Percentiles rank a stretch among this genome's conserved stretches.
phyloP scores from a whole-genome alignment of 257 asterid genomes.

The Solanum medicagineum region DNA sequence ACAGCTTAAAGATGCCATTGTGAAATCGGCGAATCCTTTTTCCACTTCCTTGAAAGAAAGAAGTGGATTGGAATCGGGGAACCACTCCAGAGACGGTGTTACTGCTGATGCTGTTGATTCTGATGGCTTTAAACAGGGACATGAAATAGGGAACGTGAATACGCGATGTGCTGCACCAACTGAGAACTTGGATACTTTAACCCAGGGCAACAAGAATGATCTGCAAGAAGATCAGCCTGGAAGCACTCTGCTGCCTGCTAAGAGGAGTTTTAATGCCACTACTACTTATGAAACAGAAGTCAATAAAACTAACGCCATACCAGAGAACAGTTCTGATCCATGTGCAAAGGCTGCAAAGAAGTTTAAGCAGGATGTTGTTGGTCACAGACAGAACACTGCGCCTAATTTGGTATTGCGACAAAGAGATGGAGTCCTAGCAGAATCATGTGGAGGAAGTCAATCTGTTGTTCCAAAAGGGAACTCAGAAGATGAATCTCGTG shows the following conservation, averaged over 20 bases:
- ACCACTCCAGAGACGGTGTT: conserved; percentile 10
- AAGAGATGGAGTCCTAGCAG: conserved; percentile 9
- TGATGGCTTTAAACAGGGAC: neutral
- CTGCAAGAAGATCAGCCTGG: conserved; percentile 10
- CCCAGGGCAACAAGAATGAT: conserved; percentile 2
- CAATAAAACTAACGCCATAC: neutral
- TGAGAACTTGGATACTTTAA: neutral
- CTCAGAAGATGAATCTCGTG: conserved; percentile 4
- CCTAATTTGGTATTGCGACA: conserved; percentile 1
- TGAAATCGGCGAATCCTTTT: conserved; percentile 25
- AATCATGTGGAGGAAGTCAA: neutral
- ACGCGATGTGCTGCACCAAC: conserved; percentile 1
- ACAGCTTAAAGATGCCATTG: conserved; percentile 50
- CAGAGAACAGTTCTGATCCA: conserved; percentile 13
- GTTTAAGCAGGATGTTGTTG: conserved; percentile 20
- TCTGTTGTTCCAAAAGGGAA: neutral
- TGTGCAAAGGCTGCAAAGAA: conserved; percentile 19
- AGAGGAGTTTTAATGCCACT: conserved; percentile 14
- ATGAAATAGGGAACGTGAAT: conserved; percentile 2
- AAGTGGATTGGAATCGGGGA: conserved; percentile 31
- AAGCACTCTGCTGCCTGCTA: conserved; percentile 16
- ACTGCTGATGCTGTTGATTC: conserved; percentile 3
- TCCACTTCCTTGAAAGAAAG: conserved; percentile 37
- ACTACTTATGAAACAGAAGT: conserved; percentile 12
- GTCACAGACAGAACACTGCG: neutral